Percentiles rank a stretch among this genome's conserved stretches.
These are phyloP conservation scores for Diaporthe vexans DNA, from an alignment of 2,329 filamentous ascomycete genomes.

Conservation along the genomic window DNA sequence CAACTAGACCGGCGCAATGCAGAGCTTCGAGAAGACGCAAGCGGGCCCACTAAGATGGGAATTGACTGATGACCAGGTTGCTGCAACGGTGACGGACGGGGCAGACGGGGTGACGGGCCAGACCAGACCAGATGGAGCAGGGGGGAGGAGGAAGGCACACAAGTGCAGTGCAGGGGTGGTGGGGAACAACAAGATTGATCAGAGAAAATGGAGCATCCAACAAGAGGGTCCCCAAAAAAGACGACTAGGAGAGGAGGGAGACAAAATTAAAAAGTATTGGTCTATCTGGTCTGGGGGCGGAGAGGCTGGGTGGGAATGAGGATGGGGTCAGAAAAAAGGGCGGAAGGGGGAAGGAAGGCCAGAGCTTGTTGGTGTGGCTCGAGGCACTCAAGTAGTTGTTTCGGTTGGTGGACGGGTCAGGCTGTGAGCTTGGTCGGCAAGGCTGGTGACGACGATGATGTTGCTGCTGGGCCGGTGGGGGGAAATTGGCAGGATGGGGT, in stretches of 20 bases:
- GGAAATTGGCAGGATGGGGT: slow-evolving; percentile 26
- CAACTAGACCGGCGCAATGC: neutral
- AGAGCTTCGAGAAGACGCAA: slow-evolving; percentile 13
- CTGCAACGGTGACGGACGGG: slow-evolving; percentile 4
- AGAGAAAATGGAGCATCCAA: slow-evolving; percentile 13
- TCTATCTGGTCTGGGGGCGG: slow-evolving; percentile 19
- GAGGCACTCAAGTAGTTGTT: slow-evolving; percentile 18
- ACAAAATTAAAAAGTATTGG: slow-evolving; percentile 24
- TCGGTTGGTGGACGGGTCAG: neutral
- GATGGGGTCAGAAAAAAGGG: slow-evolving; percentile 5
- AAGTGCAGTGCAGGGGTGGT: slow-evolving; percentile 20
- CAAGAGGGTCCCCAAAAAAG: neutral
- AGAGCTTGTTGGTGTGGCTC: slow-evolving; percentile 23
- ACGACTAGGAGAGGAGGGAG: neutral
- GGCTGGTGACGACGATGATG: slow-evolving; percentile 23
- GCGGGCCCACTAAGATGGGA: slow-evolving; percentile 1
- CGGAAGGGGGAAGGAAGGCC: neutral
- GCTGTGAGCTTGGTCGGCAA: neutral
- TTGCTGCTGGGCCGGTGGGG: slow-evolving; percentile 8
- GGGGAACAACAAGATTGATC: slow-evolving; percentile 21
- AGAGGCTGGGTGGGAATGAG: neutral
- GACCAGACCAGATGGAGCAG: slow-evolving; percentile 6
- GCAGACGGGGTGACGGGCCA: neutral
- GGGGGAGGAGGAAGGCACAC: neutral
- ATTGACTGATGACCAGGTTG: neutral